phyloP scores from a whole-genome alignment of 2,329 filamentous ascomycete species.

The Chalara sp. region DNA sequence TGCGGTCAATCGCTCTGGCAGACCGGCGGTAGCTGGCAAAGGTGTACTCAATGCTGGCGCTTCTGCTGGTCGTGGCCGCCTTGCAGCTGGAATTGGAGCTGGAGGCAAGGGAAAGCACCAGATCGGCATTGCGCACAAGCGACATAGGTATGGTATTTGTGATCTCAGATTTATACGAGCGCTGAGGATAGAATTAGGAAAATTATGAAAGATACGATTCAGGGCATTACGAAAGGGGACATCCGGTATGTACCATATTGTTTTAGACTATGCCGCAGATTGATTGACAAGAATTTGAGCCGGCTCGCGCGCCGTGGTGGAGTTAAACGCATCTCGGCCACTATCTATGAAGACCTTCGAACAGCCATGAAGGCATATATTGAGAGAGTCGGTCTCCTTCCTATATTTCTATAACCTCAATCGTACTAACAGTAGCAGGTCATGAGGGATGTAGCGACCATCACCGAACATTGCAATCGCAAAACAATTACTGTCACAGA shows the following conservation, averaged over 20 bases:
- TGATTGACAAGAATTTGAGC: conserved; percentile 25
- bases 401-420: neutral
- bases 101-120: conserved; percentile 1
- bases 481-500: conserved; percentile 60
- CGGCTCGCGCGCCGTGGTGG: conserved; percentile 70
- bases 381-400: neutral
- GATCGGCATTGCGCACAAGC: neutral
- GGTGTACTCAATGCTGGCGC: neutral
- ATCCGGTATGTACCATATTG: conserved; percentile 37
- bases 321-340: conserved; percentile 63
- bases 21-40: neutral
- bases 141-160: conserved; percentile 1
- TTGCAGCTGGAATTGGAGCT: conserved; percentile 4
- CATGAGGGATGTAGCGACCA: conserved; percentile 40
- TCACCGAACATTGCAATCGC: conserved; percentile 44
- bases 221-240: conserved; percentile 46
- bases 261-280: neutral
- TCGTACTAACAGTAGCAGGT: conserved; percentile 30
- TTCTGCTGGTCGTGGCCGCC: conserved; percentile 10
- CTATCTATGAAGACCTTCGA: conserved; percentile 58
- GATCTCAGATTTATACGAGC: no score
- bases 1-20: neutral
- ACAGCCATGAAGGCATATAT: conserved; percentile 16
- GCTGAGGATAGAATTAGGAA: conserved; percentile 28
- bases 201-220: conserved; percentile 39